Evolutionary conservation across 2,329 filamentous ascomycete species (phyloP).

Genomic region (Hypoxylon sp.): DNA sequence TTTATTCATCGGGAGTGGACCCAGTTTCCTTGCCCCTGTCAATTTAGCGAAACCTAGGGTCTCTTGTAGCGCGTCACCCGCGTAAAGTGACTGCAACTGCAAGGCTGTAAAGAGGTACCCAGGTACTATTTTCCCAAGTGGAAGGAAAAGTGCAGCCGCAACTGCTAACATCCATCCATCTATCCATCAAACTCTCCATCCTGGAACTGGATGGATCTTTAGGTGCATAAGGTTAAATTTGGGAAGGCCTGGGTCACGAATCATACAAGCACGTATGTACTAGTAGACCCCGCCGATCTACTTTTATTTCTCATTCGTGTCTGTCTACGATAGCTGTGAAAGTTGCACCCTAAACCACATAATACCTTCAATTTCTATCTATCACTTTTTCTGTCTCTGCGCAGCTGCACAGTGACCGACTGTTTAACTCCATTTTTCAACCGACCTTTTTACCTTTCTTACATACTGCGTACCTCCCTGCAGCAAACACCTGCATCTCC

Average conservation of each 20-base stretch:
- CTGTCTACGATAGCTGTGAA: conserved; percentile 2
- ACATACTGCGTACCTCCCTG: conserved; percentile 9
- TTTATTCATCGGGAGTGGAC: background rate
- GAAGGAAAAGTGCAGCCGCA: conserved; percentile 13
- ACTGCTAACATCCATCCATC: conserved; percentile 12
- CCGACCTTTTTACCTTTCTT: background rate
- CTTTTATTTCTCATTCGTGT: conserved; percentile 4
- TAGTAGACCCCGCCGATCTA: conserved; percentile 13
- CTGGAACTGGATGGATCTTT: conserved; percentile 17
- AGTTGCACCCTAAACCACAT: conserved; percentile 13
- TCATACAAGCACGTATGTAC: conserved; percentile 17
- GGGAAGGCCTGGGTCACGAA: conserved; percentile 22
- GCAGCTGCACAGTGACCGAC: too few relatives aligned
- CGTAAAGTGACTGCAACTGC: conserved; percentile 22
- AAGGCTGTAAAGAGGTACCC: conserved; percentile 16
- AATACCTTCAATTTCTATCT: too few relatives aligned
- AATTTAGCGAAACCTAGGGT: conserved; percentile 6
- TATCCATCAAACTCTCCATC: conserved; percentile 3
- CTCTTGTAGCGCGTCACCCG: conserved; percentile 26
- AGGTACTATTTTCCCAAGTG: conserved; percentile 2
- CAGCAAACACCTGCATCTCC: conserved; percentile 5
- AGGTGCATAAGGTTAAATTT: conserved; percentile 2
- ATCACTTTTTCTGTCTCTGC: too few relatives aligned
- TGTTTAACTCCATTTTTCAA: too few relatives aligned
- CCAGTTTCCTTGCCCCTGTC: background rate